Base-by-base conservation (phyloP, 192 early-diverging fungal genomes). In the Chytriomyces confervae region DNA sequence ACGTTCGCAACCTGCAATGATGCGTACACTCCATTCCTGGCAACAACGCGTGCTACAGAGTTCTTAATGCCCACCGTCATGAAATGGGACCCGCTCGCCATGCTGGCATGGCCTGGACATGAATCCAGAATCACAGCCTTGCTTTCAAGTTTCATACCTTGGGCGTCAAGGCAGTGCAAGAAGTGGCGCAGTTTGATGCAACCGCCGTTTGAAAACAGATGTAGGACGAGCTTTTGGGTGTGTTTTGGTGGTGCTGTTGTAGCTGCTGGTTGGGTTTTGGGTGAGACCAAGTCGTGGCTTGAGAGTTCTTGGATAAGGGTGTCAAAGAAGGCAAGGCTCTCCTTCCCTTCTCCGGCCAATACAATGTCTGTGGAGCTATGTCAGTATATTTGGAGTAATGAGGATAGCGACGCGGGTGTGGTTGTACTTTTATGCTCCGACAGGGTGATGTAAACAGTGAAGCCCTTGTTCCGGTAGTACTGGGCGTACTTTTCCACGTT, bases 401-500 rank as follows among this genome's bases (percentile, higher is more conserved):
- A 27, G 24, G 24, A 27, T 27, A 36, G 36, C 2, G 36, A 36
- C 0, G 36, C 36, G 36, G 36, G 36, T 2, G 36, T 36, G 36
- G 36, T 36, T 36, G 4, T 36, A 36, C 36, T 36, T 36, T 36
- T 36, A 36, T 36, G 36, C 3, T 57, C 53, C 16, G 16, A 57
- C 53, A 57, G 53, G 20, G 20, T 20, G 53, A 57, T 57, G 53
- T 57, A 20, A 20, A 57, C 53, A 4, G 53, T 57, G 53, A n/a
- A 57, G 1, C 53, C 53, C 0, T 20, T 13, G 53, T 20, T 57
- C 1, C 53, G 53, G 3, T 69, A 69, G 10, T 18, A 43, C 18
- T 69, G 43, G 18, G 67, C 67, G 29, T 69, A 69, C 46, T 69
- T 69, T 47, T 48, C 43, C 29, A 69, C 67, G 18, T 69, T 18